Percentiles rank a stretch among this genome's conserved stretches.
Evolutionary conservation across 192 early-diverging fungal genomes (phyloP).

Genomic region (Linnemannia zychae): DNA sequence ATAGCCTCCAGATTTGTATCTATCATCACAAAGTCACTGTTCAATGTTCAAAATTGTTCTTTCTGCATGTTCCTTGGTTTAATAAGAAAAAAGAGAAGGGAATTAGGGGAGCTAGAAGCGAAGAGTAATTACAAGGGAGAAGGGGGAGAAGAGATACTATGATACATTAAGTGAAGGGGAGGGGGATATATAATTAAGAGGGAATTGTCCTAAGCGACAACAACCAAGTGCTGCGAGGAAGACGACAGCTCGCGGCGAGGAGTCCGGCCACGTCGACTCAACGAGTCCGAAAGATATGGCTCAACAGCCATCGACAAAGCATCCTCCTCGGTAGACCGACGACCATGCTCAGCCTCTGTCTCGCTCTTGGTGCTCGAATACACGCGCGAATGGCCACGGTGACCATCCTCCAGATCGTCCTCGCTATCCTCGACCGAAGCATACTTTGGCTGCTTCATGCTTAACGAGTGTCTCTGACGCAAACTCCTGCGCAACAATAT

Average conservation of each 20-base stretch:
- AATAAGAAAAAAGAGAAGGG: not conserved
- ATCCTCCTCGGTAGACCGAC: constrained; percentile 52
- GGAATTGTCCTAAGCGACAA: not conserved
- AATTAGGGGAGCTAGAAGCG: not conserved
- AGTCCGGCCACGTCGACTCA: constrained; percentile 44
- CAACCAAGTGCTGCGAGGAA: constrained; percentile 39
- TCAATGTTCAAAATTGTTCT: not conserved
- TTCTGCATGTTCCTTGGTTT: not conserved
- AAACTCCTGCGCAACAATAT: constrained; percentile 21
- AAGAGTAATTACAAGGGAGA: constrained; percentile 1
- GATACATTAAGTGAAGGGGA: not conserved
- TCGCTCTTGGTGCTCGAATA: constrained; percentile 38
- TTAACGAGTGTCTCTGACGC: constrained; percentile 8
- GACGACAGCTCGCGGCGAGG: constrained; percentile 18
- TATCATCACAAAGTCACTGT: too few relatives aligned
- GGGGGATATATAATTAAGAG: not conserved
- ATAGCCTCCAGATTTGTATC: not conserved
- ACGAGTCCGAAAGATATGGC: constrained; percentile 51
- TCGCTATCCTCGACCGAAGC: constrained; percentile 9
- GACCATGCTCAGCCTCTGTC: constrained; percentile 52
- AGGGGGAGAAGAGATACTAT: constrained; percentile 12
- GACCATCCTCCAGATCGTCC: constrained; percentile 7
- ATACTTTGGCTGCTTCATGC: constrained; percentile 9
- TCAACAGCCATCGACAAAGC: constrained; percentile 49
- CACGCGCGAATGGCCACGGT: not conserved